A percentile compares a stretch with the other conserved stretches of the same genome.
Evolutionary conservation across 208 protist genomes (phyloP).

Genomic region (Leishmania aethiopica): DNA sequence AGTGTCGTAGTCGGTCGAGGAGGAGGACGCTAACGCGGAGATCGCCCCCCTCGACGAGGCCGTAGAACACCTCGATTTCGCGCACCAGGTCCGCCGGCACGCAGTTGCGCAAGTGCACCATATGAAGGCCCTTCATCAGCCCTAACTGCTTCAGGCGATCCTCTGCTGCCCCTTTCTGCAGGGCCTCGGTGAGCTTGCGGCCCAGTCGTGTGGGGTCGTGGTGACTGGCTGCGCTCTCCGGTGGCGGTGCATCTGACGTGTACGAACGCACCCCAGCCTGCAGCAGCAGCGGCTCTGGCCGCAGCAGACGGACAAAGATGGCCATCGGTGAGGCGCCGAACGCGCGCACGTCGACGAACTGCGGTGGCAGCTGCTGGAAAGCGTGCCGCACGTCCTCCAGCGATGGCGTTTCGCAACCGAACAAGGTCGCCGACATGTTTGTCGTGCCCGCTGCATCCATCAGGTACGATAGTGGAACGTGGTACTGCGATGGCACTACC

Average conservation of each 20-base stretch:
- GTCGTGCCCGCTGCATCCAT: not conserved
- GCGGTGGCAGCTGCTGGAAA: constrained; percentile 18
- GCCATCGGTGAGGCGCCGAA: constrained; percentile 23
- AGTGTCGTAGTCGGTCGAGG: constrained; percentile 82
- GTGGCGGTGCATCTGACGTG: not conserved
- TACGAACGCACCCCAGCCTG: constrained; percentile 19
- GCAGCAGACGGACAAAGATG: constrained; percentile 34
- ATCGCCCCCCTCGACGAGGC: constrained; percentile 19
- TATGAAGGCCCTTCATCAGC: constrained; percentile 28
- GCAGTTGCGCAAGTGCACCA: constrained; percentile 46
- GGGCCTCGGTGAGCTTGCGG: constrained; percentile 1
- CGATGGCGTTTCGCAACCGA: constrained; percentile 6
- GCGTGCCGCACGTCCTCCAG: constrained; percentile 12
- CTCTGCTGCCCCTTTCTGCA: constrained; percentile 12
- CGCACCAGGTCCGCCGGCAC: constrained; percentile 39
- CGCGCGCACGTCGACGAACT: constrained; percentile 32
- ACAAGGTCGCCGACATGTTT: not conserved
- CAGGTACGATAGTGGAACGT: constrained; percentile 22
- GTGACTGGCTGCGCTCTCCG: constrained; percentile 14
- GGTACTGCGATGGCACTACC: constrained; percentile 31
- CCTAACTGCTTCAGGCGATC: constrained; percentile 3
- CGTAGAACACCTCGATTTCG: constrained; percentile 39
- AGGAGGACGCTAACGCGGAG: constrained; percentile 50
- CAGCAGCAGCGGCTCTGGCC: constrained; percentile 33
- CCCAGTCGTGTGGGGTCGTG: constrained; percentile 27